A percentile compares a stretch with the other conserved stretches of the same genome.
These are phyloP conservation scores for Flueggea neowawraea DNA, from an alignment of 441 rosid genomes.

Conservation along the genomic window DNA sequence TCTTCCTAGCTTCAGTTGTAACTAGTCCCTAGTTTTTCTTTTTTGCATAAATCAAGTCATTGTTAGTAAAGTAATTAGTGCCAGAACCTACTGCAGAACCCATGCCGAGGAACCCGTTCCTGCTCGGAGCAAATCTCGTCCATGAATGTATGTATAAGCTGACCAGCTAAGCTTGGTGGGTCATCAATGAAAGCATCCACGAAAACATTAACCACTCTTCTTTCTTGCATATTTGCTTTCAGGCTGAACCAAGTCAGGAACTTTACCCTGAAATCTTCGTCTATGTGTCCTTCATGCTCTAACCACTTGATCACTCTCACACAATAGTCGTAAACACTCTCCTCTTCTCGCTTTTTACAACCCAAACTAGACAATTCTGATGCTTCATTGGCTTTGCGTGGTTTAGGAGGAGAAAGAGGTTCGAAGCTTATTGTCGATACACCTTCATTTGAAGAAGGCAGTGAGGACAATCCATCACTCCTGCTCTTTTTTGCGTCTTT, in stretches of 20 bases:
- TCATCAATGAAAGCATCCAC: conserved; percentile 68
- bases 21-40: not conserved
- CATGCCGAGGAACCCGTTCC: conserved; percentile 42
- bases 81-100: conserved; percentile 81
- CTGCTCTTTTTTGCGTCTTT: conserved; percentile 26
- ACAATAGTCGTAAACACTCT: conserved; percentile 48
- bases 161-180: conserved; percentile 75
- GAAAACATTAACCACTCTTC: conserved; percentile 69
- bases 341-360: conserved; percentile 36
- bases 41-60: not conserved
- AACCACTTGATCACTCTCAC: conserved; percentile 72
- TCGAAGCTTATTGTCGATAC: conserved; percentile 16
- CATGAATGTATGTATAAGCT: conserved; percentile 77
- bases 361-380: conserved; percentile 41
- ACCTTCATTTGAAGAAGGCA: conserved; percentile 24
- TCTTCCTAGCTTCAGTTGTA: not conserved
- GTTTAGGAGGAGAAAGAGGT: conserved; percentile 38
- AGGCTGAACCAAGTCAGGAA: conserved; percentile 96
- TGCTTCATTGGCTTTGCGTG: conserved; percentile 48
- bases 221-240: conserved; percentile 74
- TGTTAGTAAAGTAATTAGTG: conserved; percentile 29
- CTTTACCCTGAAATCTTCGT: conserved; percentile 77
- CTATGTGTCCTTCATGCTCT: conserved; percentile 73
- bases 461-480: conserved; percentile 23
- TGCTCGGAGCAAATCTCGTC: conserved; percentile 47